Conservation (phyloP, 306 rosid genomes). For the Citrullus mucosospermus region DNA sequence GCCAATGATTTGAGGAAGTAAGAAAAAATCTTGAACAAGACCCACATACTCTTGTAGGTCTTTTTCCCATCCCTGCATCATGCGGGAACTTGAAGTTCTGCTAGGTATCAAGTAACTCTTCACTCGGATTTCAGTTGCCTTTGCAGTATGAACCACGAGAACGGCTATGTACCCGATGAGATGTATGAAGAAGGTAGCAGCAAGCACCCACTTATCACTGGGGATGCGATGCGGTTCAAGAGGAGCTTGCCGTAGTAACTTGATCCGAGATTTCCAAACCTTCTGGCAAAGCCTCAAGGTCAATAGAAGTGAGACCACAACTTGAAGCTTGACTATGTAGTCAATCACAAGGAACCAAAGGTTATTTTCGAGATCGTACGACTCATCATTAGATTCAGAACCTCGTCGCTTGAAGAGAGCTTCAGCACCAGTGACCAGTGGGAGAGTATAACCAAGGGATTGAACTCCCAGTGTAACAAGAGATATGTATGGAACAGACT, state of each 20-base stretch:
- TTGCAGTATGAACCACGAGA: slow-evolving; percentile 34
- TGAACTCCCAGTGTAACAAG: slow-evolving; percentile 73
- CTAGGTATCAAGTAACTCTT: slow-evolving; percentile 10
- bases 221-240: slow-evolving; percentile 48
- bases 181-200: slow-evolving; percentile 39
- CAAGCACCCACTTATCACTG: slow-evolving; percentile 52
- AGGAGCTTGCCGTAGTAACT: slow-evolving; percentile 44
- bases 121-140: slow-evolving; percentile 26
- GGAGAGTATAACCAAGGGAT: slow-evolving; percentile 76
- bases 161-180: slow-evolving; percentile 43
- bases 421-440: slow-evolving; percentile 75
- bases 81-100: slow-evolving; percentile 31
- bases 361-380: slow-evolving; percentile 38
- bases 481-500: slow-evolving; percentile 57
- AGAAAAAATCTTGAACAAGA: slow-evolving; percentile 80
- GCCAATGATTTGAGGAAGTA: slow-evolving; percentile 74
- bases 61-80: slow-evolving; percentile 35
- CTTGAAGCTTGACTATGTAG: slow-evolving; percentile 62
- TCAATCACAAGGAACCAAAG: slow-evolving; percentile 54
- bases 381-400: slow-evolving; percentile 30
- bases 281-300: slow-evolving; percentile 80
- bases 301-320: slow-evolving; percentile 51
- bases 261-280: slow-evolving; percentile 80
- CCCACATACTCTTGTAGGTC: slow-evolving; percentile 74
- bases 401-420: slow-evolving; percentile 54